These are phyloP conservation scores for Odonthalia washingtoniensis DNA, from an alignment of 31 red algal species.

Conservation along the genomic window DNA sequence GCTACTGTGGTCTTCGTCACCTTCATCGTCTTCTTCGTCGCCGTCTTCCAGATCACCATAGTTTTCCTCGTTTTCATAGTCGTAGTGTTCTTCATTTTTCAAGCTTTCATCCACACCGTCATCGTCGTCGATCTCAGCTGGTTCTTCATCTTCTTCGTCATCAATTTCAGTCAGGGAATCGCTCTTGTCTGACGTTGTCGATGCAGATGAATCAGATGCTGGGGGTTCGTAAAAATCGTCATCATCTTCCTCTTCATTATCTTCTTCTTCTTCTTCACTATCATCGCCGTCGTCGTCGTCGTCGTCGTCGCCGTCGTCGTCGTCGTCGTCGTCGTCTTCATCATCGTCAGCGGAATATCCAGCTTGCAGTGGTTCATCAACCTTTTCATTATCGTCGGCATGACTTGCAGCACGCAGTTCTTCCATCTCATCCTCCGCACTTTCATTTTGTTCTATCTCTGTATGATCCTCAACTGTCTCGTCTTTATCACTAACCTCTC, in stretches of 20 bases:
- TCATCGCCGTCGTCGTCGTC: conserved; percentile 4
- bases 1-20: neutral
- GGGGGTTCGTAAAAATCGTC: neutral
- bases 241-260: conserved; percentile 23
- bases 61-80: conserved; percentile 2
- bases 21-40: neutral
- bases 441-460: neutral
- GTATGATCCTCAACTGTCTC: neutral
- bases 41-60: conserved; percentile 22
- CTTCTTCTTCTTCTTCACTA: conserved; percentile 17
- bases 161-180: neutral
- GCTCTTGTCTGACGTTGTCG: neutral
- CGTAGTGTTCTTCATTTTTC: neutral
- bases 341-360: conserved; percentile 6
- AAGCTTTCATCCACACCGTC: conserved; percentile 3
- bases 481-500: no score
- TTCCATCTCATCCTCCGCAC: neutral
- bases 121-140: conserved; percentile 3
- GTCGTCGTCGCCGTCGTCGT: conserved; percentile 13
- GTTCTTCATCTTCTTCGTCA: conserved; percentile 42
- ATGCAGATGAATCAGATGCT: conserved; percentile 11
- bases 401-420: neutral
- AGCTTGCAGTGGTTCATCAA: neutral
- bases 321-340: neutral
- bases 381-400: no score